Conservation (phyloP, 306 rosid genomes). For the Crataegus laevigata region DNA sequence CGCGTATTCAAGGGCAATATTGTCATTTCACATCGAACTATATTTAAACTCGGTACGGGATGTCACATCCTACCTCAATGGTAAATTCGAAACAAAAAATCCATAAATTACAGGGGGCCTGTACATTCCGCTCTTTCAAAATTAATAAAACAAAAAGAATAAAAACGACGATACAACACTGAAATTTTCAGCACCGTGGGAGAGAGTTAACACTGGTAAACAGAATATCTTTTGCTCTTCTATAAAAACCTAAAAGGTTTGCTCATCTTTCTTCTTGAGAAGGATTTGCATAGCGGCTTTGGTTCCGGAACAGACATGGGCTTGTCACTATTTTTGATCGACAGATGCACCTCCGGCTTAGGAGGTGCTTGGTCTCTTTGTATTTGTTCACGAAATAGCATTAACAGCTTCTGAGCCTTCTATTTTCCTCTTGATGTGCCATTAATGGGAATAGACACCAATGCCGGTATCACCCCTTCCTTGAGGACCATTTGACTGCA, state of each 20-base stretch:
- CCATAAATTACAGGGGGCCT: constrained; percentile 77
- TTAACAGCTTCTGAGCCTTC: constrained; percentile 79
- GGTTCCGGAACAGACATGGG: constrained; percentile 42
- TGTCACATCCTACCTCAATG: constrained; percentile 24
- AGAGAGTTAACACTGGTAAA: constrained; percentile 84
- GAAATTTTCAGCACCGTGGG: constrained; percentile 46
- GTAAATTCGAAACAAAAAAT: constrained; percentile 37
- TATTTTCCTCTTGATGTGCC: constrained; percentile 81
- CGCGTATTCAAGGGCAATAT: too few species aligned
- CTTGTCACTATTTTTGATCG: constrained; percentile 35
- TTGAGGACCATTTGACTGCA: constrained; percentile 83
- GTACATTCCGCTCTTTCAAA: constrained; percentile 63
- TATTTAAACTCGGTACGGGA: too few species aligned
- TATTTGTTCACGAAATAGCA: constrained; percentile 84
- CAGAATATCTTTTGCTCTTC: constrained; percentile 81
- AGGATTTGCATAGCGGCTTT: constrained; percentile 66
- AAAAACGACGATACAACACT: constrained; percentile 31
- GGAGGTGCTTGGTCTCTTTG: constrained; percentile 55
- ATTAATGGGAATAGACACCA: constrained; percentile 86
- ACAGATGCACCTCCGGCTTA: constrained; percentile 23
- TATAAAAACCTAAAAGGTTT: constrained; percentile 66
- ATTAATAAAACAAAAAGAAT: too few species aligned
- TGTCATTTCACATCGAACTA: too few species aligned
- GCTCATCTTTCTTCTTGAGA: constrained; percentile 63
- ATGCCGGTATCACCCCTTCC: constrained; percentile 94